Evolutionary conservation across 2,329 filamentous ascomycete genomes (phyloP).

Genomic region (Nemania sp.): DNA sequence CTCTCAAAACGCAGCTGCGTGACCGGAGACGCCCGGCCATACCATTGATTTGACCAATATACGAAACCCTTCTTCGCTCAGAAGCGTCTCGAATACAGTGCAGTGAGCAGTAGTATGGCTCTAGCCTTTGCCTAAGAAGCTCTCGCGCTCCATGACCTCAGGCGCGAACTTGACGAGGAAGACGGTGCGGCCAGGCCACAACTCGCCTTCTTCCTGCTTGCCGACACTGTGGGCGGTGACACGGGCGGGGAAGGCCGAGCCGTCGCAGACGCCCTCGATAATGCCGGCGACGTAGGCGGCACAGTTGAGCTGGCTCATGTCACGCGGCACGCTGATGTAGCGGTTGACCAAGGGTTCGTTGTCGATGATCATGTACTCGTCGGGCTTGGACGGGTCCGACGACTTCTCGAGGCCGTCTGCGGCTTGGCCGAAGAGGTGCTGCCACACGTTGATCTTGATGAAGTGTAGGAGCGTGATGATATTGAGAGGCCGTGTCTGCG

Average conservation of each 20-base stretch:
- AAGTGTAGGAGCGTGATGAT: slow-evolving; percentile 93
- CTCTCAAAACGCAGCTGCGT: slow-evolving; percentile 1
- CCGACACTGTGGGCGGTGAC: slow-evolving; percentile 86
- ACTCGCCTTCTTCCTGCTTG: slow-evolving; percentile 60
- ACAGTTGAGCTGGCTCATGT: slow-evolving; percentile 96
- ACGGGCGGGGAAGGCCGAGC: slow-evolving; percentile 82
- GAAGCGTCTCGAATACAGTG: slow-evolving; percentile 14
- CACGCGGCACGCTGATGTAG: slow-evolving; percentile 88
- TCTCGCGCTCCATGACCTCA: slow-evolving; percentile 91
- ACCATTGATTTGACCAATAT: slow-evolving; percentile 18
- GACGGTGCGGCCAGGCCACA: slow-evolving; percentile 97
- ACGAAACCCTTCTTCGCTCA: slow-evolving; percentile 13
- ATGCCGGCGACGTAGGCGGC: slow-evolving; percentile 94
- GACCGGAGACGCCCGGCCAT: slow-evolving; percentile 32
- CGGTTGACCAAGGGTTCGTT: slow-evolving; percentile 96
- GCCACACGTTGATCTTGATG: slow-evolving; percentile 90
- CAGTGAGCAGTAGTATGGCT: background rate
- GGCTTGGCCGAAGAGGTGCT: slow-evolving; percentile 85
- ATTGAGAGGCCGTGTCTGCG: slow-evolving; percentile 77
- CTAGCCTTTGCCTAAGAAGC: slow-evolving; percentile 67
- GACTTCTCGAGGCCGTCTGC: slow-evolving; percentile 93
- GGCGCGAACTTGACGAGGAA: slow-evolving; percentile 91
- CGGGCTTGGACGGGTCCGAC: slow-evolving; percentile 76
- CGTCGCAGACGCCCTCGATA: slow-evolving; percentile 94
- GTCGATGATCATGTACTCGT: slow-evolving; percentile 99